Evolutionary conservation across 305 asterid species (phyloP), one percentile per base, ranked within the genome.

Genomic region (Fraxinus paxiana): DNA sequence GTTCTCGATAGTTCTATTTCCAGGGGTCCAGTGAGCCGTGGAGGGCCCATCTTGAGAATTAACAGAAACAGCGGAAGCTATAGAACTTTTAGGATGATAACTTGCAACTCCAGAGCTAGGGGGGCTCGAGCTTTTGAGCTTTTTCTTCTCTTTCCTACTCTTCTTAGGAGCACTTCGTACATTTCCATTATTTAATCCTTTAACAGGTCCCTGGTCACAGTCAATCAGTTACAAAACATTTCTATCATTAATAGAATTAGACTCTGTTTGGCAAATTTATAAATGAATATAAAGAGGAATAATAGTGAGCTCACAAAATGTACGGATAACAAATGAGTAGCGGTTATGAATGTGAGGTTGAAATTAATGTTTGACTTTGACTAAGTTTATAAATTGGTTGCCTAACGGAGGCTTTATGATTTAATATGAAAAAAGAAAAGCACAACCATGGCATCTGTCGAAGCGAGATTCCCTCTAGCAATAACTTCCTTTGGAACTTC

Each of bases 91-190:
- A 87, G 90, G 79, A 81, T 88, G 92, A 86, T 83, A 84, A 86
- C 82, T 78, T 81, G 82, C 89, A 84, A 79, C 88, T 81, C 88
- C 94, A 73, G 88, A 77, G 75, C 80, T 85, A 75, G 83, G 82
- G 85, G 87, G 80, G 87, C 87, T 83, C 74, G 88, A 83, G 87
- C 85, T 87, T 87, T 87, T 94, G 80, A 61, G 87, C 87, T 88
- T 96, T 85, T 90, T 94, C 78, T 90, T 92, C 83, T 89, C 97
- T 91, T 89, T 94, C 90, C 88, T 90, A 86, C 86, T 91, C 97
- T 90, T 96, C 88, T 90, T 90, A 78, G 91, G 46, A 84, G 89
- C 91, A 90, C 87, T 86, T 87, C 88, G 88, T 26, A 77, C 82
- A 80, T 88, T 88, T 85, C 88, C 92, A 75, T 86, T 89, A 77